phyloP scores from a whole-genome alignment of 2,329 filamentous ascomycete genomes.

The Aspergillus awamori region DNA sequence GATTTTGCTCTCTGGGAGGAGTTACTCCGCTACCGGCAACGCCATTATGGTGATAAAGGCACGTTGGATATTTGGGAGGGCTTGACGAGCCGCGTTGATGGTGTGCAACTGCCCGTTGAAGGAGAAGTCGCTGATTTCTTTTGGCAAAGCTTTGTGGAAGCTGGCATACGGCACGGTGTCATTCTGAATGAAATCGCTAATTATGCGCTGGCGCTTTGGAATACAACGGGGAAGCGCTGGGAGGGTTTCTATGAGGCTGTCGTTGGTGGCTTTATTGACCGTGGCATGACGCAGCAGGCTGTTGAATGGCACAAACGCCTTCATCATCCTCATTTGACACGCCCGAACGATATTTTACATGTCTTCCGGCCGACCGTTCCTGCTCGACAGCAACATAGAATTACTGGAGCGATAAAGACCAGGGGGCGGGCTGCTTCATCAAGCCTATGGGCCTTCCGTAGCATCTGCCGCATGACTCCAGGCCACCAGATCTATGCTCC shows the following conservation, averaged over 20 bases:
- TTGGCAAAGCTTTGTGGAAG: conserved; percentile 45
- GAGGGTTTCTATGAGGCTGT: conserved; percentile 41
- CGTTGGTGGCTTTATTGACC: conserved; percentile 39
- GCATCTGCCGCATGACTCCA: conserved; percentile 44
- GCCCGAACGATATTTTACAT: conserved; percentile 32
- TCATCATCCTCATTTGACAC: conserved; percentile 35
- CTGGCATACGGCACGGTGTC: conserved; percentile 37
- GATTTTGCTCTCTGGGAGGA: conserved; percentile 51
- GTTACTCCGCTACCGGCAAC: conserved; percentile 47
- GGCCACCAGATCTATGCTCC: conserved; percentile 48
- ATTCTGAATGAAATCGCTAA: conserved; percentile 37
- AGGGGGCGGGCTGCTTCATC: conserved; percentile 16
- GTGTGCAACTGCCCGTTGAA: conserved; percentile 38
- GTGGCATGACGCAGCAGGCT: conserved; percentile 34
- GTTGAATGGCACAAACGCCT: conserved; percentile 43
- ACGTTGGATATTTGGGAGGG: conserved; percentile 47
- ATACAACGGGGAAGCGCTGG: conserved; percentile 43
- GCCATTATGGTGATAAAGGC: conserved; percentile 47
- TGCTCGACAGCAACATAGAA: conserved; percentile 23
- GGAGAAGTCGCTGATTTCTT: conserved; percentile 44
- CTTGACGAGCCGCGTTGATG: conserved; percentile 35
- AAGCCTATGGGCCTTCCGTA: conserved; percentile 42
- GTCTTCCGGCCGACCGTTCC: conserved; percentile 33
- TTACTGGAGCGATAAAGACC: conserved; percentile 8
- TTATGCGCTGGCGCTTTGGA: conserved; percentile 46